Base-by-base conservation (phyloP, 495 filamentous ascomycete species). In the Peziza echinospora region DNA sequence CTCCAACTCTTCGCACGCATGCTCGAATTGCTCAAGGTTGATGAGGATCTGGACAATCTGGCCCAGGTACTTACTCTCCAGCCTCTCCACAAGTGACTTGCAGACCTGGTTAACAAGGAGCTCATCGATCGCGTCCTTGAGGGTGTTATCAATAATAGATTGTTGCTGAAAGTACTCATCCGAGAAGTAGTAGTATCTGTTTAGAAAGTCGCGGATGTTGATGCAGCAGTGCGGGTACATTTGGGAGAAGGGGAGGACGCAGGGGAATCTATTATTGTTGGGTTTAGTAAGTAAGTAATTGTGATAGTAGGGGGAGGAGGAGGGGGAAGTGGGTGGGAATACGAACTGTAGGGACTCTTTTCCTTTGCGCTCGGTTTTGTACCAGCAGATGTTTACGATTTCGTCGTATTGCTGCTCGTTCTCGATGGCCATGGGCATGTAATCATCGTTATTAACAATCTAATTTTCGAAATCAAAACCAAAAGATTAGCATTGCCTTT, bases 221-320 rank as follows among this genome's bases (percentile, higher is more conserved):
- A 93, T 93, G 66, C 89, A 99, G 63, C 86, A 93, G 25, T 93
- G 69, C 4, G 86, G 86, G 60, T 96, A 99, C 89, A 99, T 96
- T 49, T 94, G 86, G 28, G 86, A 94, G 60, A 99, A 99, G 10
- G 89, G 89, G 11, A 99, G 65, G 45, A 93, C 80, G 59, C 77
- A 85, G 3, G 89, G 91, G 57, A 87, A 43, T 43, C 8, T 34
- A n/a, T 8, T 8, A n/a, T 53, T 91, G 70, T 48, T 91, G n/a
- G n/a, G n/a, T n/a, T n/a, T n/a, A n/a, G n/a, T n/a, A n/a, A n/a
- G n/a, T n/a, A n/a, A n/a, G n/a, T n/a, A n/a, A n/a, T n/a, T n/a
- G n/a, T n/a, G n/a, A n/a, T n/a, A n/a, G n/a, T n/a, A n/a, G n/a
- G n/a, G n/a, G n/a, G n/a, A n/a, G n/a, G n/a, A n/a, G n/a, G n/a